phyloP scores from a whole-genome alignment of 768 basidiomycete genomes.

The Naganishia randhawae region DNA sequence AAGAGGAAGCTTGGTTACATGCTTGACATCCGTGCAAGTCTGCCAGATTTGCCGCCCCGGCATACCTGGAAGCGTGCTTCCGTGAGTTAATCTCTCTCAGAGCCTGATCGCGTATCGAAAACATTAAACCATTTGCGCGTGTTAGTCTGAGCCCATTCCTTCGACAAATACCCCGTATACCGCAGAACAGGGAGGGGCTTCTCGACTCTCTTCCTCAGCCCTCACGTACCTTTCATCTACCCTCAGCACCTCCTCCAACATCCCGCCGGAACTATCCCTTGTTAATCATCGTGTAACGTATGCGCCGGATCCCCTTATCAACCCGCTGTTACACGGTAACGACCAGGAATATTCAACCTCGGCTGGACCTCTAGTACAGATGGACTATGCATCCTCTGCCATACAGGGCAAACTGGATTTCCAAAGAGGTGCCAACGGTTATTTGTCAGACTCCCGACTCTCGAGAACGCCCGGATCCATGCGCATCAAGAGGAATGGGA shows the following conservation, averaged over 20 bases:
- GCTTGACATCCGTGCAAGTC: conserved; percentile 1
- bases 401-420: conserved; percentile 11
- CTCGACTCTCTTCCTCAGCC: conserved; percentile 9
- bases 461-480: neutral
- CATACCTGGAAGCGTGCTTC: conserved; percentile 15
- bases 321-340: neutral
- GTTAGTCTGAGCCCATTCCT: neutral
- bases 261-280: conserved; percentile 5
- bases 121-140: neutral
- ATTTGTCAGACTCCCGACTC: conserved; percentile 1
- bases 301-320: neutral
- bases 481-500: neutral
- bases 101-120: neutral
- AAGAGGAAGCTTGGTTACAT: conserved; percentile 16
- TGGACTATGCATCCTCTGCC: neutral
- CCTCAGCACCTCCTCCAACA: conserved; percentile 14
- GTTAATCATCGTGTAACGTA: neutral
- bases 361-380: conserved; percentile 8
- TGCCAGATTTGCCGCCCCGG: conserved; percentile 14
- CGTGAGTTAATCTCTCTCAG: neutral
- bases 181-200: neutral
- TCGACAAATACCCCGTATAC: neutral
- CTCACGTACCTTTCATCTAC: conserved; percentile 16
- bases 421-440: neutral
- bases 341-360: neutral